phyloP scores from a whole-genome alignment of 495 filamentous ascomycete genomes.

The Penicillium lividum region DNA sequence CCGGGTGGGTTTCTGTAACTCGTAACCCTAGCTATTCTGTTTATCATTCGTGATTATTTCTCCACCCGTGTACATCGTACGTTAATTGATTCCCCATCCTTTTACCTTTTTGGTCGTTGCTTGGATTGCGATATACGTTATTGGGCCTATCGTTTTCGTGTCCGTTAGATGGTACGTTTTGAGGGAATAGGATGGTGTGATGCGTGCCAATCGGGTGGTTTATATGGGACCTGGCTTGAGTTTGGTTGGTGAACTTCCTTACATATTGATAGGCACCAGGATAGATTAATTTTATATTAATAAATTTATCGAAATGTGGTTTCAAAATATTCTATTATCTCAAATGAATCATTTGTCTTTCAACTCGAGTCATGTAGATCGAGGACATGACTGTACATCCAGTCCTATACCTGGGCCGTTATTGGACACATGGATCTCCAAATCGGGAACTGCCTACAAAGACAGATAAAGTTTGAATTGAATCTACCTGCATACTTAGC shows the following conservation, averaged over 20 bases:
- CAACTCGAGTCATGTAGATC: neutral
- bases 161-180: neutral
- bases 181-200: neutral
- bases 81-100: neutral
- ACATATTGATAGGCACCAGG: neutral
- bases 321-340: neutral
- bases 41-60: neutral
- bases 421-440: neutral
- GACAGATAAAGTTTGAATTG: neutral
- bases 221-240: neutral
- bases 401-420: neutral
- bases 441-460: neutral
- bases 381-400: neutral
- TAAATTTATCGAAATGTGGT: neutral
- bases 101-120: neutral
- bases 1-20: neutral
- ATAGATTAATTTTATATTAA: neutral
- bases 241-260: neutral
- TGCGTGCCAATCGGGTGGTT: neutral
- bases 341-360: neutral
- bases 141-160: neutral
- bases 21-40: neutral
- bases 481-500: neutral
- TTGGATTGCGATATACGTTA: neutral
- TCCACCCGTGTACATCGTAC: neutral